Evolutionary conservation across 257 asterid species (phyloP).

Genomic region (Gentiana macrophylla): DNA sequence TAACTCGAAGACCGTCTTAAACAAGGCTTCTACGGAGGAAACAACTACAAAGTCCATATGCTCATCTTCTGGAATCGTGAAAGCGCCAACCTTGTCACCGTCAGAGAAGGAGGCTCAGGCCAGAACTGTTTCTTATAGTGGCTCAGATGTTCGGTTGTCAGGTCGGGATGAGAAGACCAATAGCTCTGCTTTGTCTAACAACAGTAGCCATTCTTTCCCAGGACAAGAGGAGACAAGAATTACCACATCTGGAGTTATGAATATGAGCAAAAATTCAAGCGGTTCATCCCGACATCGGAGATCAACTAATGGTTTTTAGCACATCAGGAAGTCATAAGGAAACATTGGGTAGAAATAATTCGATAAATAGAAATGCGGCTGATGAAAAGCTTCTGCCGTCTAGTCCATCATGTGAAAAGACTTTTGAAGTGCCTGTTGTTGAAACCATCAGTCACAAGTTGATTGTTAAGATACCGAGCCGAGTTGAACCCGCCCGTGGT

Average conservation of each 20-base stretch:
- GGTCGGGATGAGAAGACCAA: conserved; percentile 68
- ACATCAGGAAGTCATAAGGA: conserved; percentile 51
- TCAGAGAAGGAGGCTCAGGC: conserved; percentile 54
- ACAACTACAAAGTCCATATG: conserved; percentile 40
- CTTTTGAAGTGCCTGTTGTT: conserved; percentile 29
- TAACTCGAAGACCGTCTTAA: neutral
- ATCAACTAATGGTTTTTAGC: conserved; percentile 28
- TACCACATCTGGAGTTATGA: conserved; percentile 31
- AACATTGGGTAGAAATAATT: conserved; percentile 31
- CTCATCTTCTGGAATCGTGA: conserved; percentile 48
- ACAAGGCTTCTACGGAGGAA: too few relatives aligned
- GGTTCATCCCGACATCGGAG: conserved; percentile 43
- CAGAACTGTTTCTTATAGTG: conserved; percentile 26
- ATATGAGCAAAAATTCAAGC: conserved; percentile 39
- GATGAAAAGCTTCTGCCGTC: conserved; percentile 44
- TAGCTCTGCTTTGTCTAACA: conserved; percentile 64
- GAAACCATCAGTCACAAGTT: conserved; percentile 57
- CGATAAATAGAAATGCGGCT: conserved; percentile 31
- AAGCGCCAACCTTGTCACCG: conserved; percentile 38
- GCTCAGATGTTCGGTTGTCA: conserved; percentile 35
- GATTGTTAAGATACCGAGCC: conserved; percentile 66
- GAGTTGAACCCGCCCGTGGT: conserved; percentile 3
- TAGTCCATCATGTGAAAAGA: conserved; percentile 33
- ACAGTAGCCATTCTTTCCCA: conserved; percentile 23
- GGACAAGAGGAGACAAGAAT: conserved; percentile 58